Evolutionary conservation across 2,329 filamentous ascomycete genomes (phyloP).

Genomic region (Claviceps humidiphila): DNA sequence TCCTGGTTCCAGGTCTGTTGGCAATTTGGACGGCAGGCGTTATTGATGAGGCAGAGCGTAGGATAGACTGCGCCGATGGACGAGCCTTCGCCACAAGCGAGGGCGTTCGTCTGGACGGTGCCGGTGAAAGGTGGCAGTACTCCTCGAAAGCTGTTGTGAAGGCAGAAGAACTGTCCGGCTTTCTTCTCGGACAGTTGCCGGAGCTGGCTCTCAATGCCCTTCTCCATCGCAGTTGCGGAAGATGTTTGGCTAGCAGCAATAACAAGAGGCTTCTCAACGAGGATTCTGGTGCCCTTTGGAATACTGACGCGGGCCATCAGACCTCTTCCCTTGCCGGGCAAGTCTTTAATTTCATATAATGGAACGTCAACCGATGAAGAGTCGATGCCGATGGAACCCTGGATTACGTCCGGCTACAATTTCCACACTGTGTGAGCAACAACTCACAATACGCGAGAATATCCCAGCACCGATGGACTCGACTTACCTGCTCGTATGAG

Average conservation of each 20-base stretch:
- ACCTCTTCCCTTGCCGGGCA: neutral
- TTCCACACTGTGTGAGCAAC: no score
- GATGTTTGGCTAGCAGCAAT: neutral
- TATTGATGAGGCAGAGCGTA: neutral
- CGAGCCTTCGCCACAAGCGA: neutral
- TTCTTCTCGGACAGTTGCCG: neutral
- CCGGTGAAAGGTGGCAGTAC: neutral
- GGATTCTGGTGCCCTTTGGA: neutral
- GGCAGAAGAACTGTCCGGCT: neutral
- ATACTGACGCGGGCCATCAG: neutral
- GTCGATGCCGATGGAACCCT: neutral
- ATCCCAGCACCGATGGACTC: neutral
- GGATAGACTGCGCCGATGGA: neutral
- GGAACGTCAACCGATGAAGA: neutral
- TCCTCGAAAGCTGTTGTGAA: neutral
- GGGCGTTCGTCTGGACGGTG: neutral
- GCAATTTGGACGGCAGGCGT: neutral
- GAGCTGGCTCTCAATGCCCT: neutral
- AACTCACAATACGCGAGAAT: neutral
- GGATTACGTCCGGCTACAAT: neutral
- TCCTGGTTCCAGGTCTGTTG: neutral
- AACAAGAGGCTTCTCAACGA: neutral
- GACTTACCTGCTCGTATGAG: neutral
- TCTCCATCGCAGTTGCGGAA: neutral
- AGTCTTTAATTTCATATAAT: neutral